Base-by-base conservation (phyloP, 805 yeast genomes). In the Zygosaccharomyces kombuchaensis region DNA sequence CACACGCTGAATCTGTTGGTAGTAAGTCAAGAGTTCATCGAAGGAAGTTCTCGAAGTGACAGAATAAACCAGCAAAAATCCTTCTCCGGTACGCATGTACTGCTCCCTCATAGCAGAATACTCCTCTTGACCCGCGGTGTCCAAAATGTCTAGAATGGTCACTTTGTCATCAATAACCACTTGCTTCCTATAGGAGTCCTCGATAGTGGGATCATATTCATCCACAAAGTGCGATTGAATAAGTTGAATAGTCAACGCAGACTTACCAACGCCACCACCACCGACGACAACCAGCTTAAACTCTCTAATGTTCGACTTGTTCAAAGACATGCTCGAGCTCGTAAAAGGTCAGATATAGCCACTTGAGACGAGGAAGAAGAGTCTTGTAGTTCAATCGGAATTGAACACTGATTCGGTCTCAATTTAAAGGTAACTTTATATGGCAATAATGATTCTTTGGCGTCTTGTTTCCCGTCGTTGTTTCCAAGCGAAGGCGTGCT, bases 41-140 rank as follows among this genome's bases (percentile, higher is more conserved):
- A 90, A 87, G 2, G 96, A 82, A 55, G 82, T 79, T 51, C 87
- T 75, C 48, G 91, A 86, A 39, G 93, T 88, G 52, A 93, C 86
- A 26, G 93, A 81, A 64, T 91, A 93, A 10, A 89, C 97, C 42
- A 90, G 71, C 46, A 90, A 69, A 58, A 90, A 90, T 12, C 97
- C 98, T 67, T 90, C 96, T 36, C 97, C 97, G 2, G 96, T 87
- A 51, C 95, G 78, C 95, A 90, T 90, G 67, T 90, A 90, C 66
- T 88, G 93, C 63, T 91, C 98, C 57, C 90, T 72, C 88, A 84
- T 82, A 14, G 96, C 96, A 45, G 88, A 80, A 66, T 90, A 90
- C 68, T 90, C 97, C 67, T 91, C 98, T 73, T 90, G 97, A 34
- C 99, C 99, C 2, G 99, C 99, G 16, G 99, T 93, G 67, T 93